Evolutionary conservation across 331 rosid species (phyloP), one percentile per base, ranked within the genome.

Genomic region (Rhamnella rubrinervis): DNA sequence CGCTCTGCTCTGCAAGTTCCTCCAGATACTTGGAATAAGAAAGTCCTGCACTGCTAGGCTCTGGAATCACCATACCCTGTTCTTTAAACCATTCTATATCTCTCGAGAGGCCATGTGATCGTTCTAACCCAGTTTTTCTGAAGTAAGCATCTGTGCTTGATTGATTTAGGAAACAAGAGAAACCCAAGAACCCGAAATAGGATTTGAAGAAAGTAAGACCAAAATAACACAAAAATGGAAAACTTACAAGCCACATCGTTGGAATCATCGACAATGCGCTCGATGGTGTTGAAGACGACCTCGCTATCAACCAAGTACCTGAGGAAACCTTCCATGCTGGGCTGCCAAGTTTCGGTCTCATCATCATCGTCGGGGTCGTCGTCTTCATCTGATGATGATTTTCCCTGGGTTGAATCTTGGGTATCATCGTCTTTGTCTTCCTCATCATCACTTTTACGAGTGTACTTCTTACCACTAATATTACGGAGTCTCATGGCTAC

Each of bases 401-500:
- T 47, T 1, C 9, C 26, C 14, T 31, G 5, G 5, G 35, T 31
- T 31, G 35, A 31, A 31, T 41, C 46, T 16, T 37, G 23, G 0
- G 56, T 73, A 6, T 19, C 40, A 5, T 12, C 35, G 4, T 53
- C 20, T 20, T 40, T 7, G 6, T 28, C 31, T 6, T 51, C 52
- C 0, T 44, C 35, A 25, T 6, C 26, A n/a, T 44, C 16, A 44
- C 16, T 44, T 8, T 40, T 7, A 13, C 23, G 38, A 10, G 77
- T 38, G 65, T 37, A 15, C 23, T 87, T 87, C 75, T 84, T 77
- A 66, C 86, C 86, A 21, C 70, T 79, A 15, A 53, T 31, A 71
- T 84, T 84, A 17, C 82, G 97, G 68, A 93, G 97, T 68, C 82
- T 83, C 98, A 93, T 93, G 58, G 96, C 97, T 5, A 93, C 89